Percentiles rank a stretch among this genome's conserved stretches.
phyloP scores from a whole-genome alignment of 345 rosid species.

The Bruguiera gymnorhiza region DNA sequence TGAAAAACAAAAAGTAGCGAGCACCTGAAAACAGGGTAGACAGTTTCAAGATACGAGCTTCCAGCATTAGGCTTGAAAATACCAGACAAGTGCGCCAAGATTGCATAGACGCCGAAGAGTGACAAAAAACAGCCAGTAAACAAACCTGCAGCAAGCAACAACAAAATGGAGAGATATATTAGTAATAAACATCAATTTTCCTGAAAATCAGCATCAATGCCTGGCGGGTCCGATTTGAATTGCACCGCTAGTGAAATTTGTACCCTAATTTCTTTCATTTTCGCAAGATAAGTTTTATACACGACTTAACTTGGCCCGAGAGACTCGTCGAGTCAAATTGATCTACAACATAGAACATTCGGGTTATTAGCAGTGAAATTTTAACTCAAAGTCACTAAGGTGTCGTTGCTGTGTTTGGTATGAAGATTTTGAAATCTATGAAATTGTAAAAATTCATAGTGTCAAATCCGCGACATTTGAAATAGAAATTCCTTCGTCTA shows the following conservation, averaged over 20 bases:
- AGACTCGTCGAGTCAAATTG: background rate
- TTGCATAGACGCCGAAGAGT: conserved; percentile 66
- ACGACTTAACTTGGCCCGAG: background rate
- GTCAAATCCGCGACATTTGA: too few relatives aligned
- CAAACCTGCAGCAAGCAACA: conserved; percentile 49
- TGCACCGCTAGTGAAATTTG: background rate
- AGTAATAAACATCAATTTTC: background rate
- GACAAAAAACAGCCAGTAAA: conserved; percentile 90
- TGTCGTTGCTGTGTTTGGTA: too few relatives aligned
- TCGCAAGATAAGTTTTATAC: background rate
- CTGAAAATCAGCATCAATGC: background rate
- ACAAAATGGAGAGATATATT: background rate
- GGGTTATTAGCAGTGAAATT: background rate
- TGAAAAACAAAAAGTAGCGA: background rate
- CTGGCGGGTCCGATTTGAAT: background rate
- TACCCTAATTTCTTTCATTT: background rate
- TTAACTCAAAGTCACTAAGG: too few relatives aligned
- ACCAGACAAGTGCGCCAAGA: conserved; percentile 76
- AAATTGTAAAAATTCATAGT: too few relatives aligned
- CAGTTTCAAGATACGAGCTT: conserved; percentile 64
- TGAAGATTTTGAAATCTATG: too few relatives aligned
- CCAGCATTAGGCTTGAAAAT: conserved; percentile 49
- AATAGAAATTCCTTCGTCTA: too few relatives aligned
- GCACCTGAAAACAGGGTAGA: conserved; percentile 95
- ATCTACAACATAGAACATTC: background rate